A percentile compares a stretch with the other conserved stretches of the same genome.
phyloP scores from a whole-genome alignment of 139 green algal genomes.

The Astrephomene gubernaculifera region DNA sequence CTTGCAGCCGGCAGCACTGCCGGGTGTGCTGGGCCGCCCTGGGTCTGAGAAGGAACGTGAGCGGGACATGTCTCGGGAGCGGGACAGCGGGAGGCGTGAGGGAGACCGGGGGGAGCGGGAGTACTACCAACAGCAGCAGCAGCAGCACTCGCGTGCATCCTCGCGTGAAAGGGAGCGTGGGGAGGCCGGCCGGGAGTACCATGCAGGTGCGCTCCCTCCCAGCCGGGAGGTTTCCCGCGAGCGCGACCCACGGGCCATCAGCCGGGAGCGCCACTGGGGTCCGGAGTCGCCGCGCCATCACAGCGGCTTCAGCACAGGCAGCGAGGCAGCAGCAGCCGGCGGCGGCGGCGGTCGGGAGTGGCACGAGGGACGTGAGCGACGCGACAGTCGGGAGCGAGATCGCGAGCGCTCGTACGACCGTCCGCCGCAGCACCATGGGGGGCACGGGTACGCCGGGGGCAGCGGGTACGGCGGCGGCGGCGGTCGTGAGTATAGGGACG shows the following conservation, averaged over 20 bases:
- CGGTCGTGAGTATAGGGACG: neutral
- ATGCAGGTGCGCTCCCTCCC: too few relatives aligned
- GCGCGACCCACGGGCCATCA: neutral
- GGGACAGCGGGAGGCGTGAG: neutral
- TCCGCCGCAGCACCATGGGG: neutral
- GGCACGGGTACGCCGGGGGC: neutral
- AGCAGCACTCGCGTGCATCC: neutral
- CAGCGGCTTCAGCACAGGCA: neutral
- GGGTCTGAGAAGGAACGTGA: neutral
- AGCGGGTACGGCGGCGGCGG: slow-evolving; percentile 5
- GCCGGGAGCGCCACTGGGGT: neutral
- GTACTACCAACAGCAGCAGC: neutral
- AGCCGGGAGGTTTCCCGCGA: neutral
- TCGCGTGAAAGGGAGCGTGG: too few relatives aligned
- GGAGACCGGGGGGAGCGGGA: neutral
- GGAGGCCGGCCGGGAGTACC: too few relatives aligned
- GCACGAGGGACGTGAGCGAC: neutral
- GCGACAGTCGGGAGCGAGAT: neutral
- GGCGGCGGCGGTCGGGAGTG: slow-evolving; percentile 10
- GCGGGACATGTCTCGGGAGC: slow-evolving; percentile 26
- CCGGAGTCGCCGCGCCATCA: neutral
- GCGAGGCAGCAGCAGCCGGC: neutral
- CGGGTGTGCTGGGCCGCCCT: neutral
- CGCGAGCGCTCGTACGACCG: slow-evolving; percentile 12
- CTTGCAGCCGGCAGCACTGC: neutral